Base-by-base conservation (phyloP, 805 yeast species). In the Candida stauntonica region DNA sequence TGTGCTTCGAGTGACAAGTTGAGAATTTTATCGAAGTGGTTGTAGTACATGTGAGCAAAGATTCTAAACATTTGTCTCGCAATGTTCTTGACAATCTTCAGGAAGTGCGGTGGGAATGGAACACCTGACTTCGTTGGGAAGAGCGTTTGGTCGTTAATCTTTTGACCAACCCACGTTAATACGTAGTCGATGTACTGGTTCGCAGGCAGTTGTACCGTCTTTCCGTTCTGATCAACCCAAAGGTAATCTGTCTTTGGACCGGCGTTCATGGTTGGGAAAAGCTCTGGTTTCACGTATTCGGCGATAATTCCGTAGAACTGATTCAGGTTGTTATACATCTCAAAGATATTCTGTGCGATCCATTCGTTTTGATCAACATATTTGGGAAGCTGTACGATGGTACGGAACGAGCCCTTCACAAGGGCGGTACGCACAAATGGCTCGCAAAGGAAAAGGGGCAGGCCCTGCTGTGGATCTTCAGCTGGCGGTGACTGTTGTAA, bases 291-390 rank as follows among this genome's bases (percentile, higher is more conserved):
- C 29, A 91, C 86, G 52, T 86, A 88, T 51, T 91, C 98, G 3
- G 88, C 75, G 31, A 93, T 75, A n/a, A 88, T 84, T 1, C 93
- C 94, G 58, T 86, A 88, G 54, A 91, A 88, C 56, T 85, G 93
- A 50, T 85, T 83, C 41, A 93, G 63, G 54, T 86, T 87, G 35
- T 84, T 83, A 65, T 81, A 87, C 49, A 86, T 76, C 62, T 93
- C 99, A 61, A 89, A 89, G 6, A 86, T 79, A 38, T 88, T 93
- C 39, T 93, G 73, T 2, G 98, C 96, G 14, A 93, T 69, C 99
- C 99, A 93, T 60, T 93, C 99, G 39, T 88, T 86, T 43, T 77
- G 72, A 55, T 93, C 98, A 11, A 94, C 97, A 57, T 91, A 91
- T 57, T 86, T 87, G 15, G 99, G 99, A 17, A 87, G 68, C 56